Conservation (phyloP, 306 rosid genomes). For the Cicer chorassanicum region DNA sequence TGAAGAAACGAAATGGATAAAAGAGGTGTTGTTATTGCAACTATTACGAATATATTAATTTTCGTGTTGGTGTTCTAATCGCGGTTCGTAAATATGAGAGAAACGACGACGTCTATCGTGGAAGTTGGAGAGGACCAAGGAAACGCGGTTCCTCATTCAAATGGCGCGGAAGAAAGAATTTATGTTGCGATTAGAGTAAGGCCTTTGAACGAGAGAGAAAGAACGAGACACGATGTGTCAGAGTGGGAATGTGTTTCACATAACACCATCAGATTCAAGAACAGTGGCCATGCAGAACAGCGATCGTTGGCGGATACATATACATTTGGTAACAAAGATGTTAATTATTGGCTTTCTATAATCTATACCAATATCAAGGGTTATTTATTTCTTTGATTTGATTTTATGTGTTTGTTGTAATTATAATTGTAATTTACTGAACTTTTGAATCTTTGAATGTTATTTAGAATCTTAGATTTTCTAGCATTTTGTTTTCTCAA, state of each 20-base stretch:
- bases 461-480: neutral
- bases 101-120: constrained; percentile 15
- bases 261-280: constrained; percentile 57
- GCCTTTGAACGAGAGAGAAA: constrained; percentile 75
- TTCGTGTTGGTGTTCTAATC: constrained; percentile 11
- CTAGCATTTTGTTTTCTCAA: constrained; percentile 8
- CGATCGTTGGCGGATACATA: constrained; percentile 52
- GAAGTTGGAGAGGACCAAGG: constrained; percentile 40
- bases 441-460: neutral
- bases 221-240: constrained; percentile 49
- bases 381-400: neutral
- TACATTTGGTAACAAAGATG: constrained; percentile 58
- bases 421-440: neutral
- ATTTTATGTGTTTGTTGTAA: neutral
- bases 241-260: constrained; percentile 66
- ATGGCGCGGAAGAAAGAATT: constrained; percentile 63
- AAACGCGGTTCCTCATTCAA: constrained; percentile 18
- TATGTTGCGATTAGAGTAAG: constrained; percentile 79
- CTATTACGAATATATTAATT: neutral
- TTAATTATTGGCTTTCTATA: neutral
- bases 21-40: constrained; percentile 8
- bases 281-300: constrained; percentile 50
- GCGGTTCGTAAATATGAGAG: constrained; percentile 14
- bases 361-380: neutral
- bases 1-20: constrained; percentile 27